Evolutionary conservation across 176 grass and related monocot genomes (phyloP).

Genomic region (Oryza rufipogon): DNA sequence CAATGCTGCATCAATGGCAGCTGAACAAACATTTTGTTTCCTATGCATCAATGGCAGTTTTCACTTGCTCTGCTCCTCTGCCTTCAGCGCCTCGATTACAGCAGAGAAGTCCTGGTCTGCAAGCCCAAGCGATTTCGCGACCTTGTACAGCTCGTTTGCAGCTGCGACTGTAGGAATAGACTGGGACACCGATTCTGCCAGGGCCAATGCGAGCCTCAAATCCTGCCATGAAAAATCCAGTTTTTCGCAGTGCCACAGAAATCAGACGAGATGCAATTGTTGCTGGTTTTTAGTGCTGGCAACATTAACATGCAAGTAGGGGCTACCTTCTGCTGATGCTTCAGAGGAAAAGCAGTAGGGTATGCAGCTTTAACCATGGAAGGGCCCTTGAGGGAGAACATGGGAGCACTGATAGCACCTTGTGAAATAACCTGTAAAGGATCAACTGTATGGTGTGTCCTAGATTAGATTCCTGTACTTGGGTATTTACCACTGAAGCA

Average conservation of each 20-base stretch:
- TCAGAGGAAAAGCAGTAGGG: conserved; percentile 87
- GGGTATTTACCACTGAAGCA: background rate
- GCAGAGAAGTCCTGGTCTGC: conserved; percentile 80
- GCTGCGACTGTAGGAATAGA: conserved; percentile 79
- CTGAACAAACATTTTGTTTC: background rate
- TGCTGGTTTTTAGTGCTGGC: conserved; percentile 26
- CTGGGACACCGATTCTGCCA: conserved; percentile 80
- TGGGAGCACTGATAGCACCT: conserved; percentile 87
- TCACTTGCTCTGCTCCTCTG: conserved; percentile 39
- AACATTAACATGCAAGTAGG: conserved; percentile 9
- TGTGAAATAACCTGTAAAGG: conserved; percentile 86
- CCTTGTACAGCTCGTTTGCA: conserved; percentile 89
- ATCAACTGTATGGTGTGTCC: background rate
- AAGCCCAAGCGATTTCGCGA: conserved; percentile 69
- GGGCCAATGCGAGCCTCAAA: conserved; percentile 75
- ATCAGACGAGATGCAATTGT: conserved; percentile 30
- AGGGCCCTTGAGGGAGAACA: conserved; percentile 89
- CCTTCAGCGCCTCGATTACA: conserved; percentile 76
- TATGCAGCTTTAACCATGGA: conserved; percentile 90
- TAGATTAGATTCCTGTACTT: conserved; percentile 24
- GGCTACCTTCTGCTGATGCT: conserved; percentile 94
- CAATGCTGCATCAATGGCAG: background rate
- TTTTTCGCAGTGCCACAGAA: conserved; percentile 19
- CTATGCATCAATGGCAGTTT: background rate
- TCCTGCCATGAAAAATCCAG: conserved; percentile 52